These are phyloP conservation scores for Periconia digitata DNA, from an alignment of 2,329 filamentous ascomycete genomes.

Conservation along the genomic window DNA sequence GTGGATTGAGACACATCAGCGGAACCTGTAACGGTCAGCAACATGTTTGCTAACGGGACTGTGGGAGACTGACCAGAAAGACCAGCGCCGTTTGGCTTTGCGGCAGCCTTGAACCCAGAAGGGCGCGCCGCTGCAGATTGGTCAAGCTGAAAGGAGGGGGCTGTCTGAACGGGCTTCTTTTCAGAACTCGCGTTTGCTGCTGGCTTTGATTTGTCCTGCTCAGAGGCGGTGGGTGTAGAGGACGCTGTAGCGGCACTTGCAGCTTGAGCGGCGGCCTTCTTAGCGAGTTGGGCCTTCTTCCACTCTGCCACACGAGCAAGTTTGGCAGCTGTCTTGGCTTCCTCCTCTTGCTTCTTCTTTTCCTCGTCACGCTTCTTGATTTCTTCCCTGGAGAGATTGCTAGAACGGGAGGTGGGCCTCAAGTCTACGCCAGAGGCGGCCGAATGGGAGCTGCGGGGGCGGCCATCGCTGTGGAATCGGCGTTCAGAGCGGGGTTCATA, in stretches of 20 bases:
- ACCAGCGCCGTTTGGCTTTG: slow-evolving; percentile 23
- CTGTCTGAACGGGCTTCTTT: slow-evolving; percentile 60
- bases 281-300: slow-evolving; percentile 76
- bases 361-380: slow-evolving; percentile 59
- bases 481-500: slow-evolving; percentile 74
- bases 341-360: slow-evolving; percentile 26
- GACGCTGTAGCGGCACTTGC: slow-evolving; percentile 71
- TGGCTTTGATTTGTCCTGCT: slow-evolving; percentile 57
- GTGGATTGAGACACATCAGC: slow-evolving; percentile 59
- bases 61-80: slow-evolving; percentile 15
- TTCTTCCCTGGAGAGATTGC: slow-evolving; percentile 48
- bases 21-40: slow-evolving; percentile 15
- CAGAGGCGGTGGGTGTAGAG: slow-evolving; percentile 48
- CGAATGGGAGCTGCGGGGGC: slow-evolving; percentile 71
- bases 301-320: slow-evolving; percentile 79
- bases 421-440: slow-evolving; percentile 44
- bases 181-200: slow-evolving; percentile 85
- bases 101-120: slow-evolving; percentile 28
- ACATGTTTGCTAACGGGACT: slow-evolving; percentile 6
- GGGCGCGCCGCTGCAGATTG: slow-evolving; percentile 33
- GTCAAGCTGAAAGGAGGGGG: slow-evolving; percentile 41
- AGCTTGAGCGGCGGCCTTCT: slow-evolving; percentile 64
- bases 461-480: slow-evolving; percentile 62
- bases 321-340: slow-evolving; percentile 22
- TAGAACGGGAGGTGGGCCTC: slow-evolving; percentile 25